These are phyloP conservation scores for Karstenula rhodostoma DNA, from an alignment of 2,329 filamentous ascomycete genomes.

Conservation along the genomic window DNA sequence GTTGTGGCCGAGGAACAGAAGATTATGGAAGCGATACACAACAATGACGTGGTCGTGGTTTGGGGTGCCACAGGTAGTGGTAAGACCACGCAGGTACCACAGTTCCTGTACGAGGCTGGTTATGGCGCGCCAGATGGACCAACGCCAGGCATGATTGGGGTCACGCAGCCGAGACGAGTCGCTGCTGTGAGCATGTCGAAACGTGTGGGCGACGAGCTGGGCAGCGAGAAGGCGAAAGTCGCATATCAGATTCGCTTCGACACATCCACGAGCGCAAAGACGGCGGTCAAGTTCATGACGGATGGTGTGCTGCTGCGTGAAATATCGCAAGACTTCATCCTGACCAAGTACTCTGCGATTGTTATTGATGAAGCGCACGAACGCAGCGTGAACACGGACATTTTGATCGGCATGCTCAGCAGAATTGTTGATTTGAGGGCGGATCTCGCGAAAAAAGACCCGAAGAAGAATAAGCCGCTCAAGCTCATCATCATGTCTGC, in stretches of 20 bases:
- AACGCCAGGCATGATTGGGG: conserved; percentile 89
- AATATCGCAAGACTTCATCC: conserved; percentile 84
- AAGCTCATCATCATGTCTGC: conserved; percentile 99
- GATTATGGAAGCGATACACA: conserved; percentile 97
- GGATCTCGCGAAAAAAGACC: conserved; percentile 75
- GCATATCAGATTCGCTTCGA: conserved; percentile 95
- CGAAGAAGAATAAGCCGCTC: conserved; percentile 72
- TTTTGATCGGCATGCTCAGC: conserved; percentile 96
- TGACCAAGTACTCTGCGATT: conserved; percentile 90
- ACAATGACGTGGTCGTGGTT: conserved; percentile 86
- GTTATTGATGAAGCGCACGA: conserved; percentile 98
- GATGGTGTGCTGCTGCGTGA: conserved; percentile 95
- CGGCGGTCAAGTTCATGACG: conserved; percentile 98
- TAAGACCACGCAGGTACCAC: conserved; percentile 96
- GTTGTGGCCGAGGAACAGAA: conserved; percentile 95
- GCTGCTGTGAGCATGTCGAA: conserved; percentile 97
- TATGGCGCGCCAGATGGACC: conserved; percentile 81
- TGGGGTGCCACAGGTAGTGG: conserved; percentile 96
- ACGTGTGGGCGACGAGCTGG: conserved; percentile 86
- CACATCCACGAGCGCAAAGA: conserved; percentile 78
- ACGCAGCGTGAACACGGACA: conserved; percentile 95
- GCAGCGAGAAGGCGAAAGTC: conserved; percentile 77
- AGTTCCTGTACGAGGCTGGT: conserved; percentile 93
- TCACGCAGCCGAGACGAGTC: conserved; percentile 93
- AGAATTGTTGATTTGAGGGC: conserved; percentile 86